Base-by-base conservation (phyloP, 2,329 filamentous ascomycete genomes). In the Teratosphaeria pseudoeucalypti region DNA sequence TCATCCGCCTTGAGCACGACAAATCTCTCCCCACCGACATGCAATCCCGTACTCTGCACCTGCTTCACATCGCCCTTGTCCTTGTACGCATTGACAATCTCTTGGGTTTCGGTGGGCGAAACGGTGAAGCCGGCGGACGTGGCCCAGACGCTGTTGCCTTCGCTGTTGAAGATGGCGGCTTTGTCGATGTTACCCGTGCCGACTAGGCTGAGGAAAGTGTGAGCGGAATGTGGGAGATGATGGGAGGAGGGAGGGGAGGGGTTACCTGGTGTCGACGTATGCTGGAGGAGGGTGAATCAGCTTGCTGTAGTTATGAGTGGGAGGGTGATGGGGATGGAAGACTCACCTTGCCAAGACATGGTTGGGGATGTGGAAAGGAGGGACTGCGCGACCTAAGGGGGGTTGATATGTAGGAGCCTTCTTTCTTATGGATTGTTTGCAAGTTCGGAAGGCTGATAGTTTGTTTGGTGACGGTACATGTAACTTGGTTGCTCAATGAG, bases 131-230 rank as follows among this genome's bases (percentile, higher is more conserved):
- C 83, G 58, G 82, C 26, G 32, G 85, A 85, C 52, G 80, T 74
- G 62, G 90, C 90, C 90, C 90, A 95, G 68, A 84, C 81, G 73
- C 86, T 90, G 77, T 89, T 88, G 69, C 90, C 89, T 67, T 88
- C 88, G 65, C 77, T 78, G 76, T 88, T 91, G 80, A 94, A 85
- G 74, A 96, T 91, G 72, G 89, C 88, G 70, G 83, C 91, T 79
- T 90, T 87, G 79, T 94, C 87, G 72, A 95, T 77, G 74, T 92
- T 86, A 71, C 86, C 86, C 69, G 82, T 86, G 78, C 82, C 87
- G 71, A 95, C 83, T 70, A 96, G 85, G 83, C 90, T 95, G 72
- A 67, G 47, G 34, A 7, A 59, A 47, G 39, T 59, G 63, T 71
- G 69, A 54, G 59, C 60, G 55, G 57, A 47, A 34, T 64, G 62